Percentiles rank a stretch among this genome's conserved stretches.
phyloP scores from a whole-genome alignment of 192 early-diverging fungal species.

The Dissophora globulifera region DNA sequence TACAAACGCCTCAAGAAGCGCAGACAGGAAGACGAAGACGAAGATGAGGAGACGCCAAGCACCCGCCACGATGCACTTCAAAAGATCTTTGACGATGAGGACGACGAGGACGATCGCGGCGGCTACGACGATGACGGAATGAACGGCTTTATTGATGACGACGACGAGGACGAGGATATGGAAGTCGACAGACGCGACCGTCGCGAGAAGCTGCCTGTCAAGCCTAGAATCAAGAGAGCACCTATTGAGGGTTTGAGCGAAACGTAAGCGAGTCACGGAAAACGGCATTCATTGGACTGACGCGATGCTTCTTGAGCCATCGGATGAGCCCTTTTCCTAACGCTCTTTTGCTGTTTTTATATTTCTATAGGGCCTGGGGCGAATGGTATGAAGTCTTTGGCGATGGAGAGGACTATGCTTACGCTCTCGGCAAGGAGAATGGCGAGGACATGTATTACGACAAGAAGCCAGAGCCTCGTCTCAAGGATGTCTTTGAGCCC shows the following conservation, averaged over 20 bases:
- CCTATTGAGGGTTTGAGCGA: conserved; percentile 67
- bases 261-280: conserved; percentile 54
- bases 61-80: conserved; percentile 53
- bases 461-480: conserved; percentile 64
- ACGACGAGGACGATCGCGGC: conserved; percentile 59
- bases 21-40: conserved; percentile 65
- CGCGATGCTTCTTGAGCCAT: not conserved
- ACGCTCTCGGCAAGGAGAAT: conserved; percentile 59
- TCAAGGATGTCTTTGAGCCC: conserved; percentile 80
- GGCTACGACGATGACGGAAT: conserved; percentile 63
- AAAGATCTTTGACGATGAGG: conserved; percentile 79
- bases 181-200: conserved; percentile 38
- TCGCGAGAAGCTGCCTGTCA: conserved; percentile 43
- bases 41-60: conserved; percentile 27
- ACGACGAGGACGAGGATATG: conserved; percentile 55
- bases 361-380: conserved; percentile 64
- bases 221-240: conserved; percentile 57
- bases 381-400: conserved; percentile 94
- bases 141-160: conserved; percentile 61
- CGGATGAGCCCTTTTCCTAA: not conserved
- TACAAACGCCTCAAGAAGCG: conserved; percentile 84
- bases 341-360: not conserved
- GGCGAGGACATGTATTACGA: conserved; percentile 48
- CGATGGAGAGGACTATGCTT: conserved; percentile 89
- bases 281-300: not conserved